Base-by-base conservation (phyloP, 2,329 filamentous ascomycete species). In the Bipolaris cookei region DNA sequence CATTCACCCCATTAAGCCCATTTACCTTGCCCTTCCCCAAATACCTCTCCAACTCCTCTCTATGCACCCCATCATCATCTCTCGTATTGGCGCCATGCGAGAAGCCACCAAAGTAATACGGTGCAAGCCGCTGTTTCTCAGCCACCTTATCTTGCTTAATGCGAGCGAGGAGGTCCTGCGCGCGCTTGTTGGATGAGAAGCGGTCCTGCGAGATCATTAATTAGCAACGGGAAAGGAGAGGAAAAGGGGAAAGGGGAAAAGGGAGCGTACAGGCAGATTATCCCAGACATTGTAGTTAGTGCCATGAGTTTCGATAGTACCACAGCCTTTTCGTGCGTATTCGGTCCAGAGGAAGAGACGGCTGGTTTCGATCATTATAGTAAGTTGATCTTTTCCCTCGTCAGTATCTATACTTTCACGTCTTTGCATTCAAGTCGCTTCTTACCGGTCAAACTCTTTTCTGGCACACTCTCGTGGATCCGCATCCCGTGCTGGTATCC, bases 401-500 rank as follows among this genome's bases (percentile, higher is more conserved):
- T 28, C 4, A 28, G 25, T 1, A 28, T 28, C 25, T 4, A 2
- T 4, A 21, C 2, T 21, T 21, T 21, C 21, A 21, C 21, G 2
- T 21, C 4, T 4, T 21, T 18, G 21, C 6, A 10, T 10, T 39
- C 14, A 6, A 39, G 16, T 30, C 18, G 1, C 21, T 21, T 20
- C 5, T 46, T 18, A 70, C 70, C 67, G 43, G 77, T 76, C 5
- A 82, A 61, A 8, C 81, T 80, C 62, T 72, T 78, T 51, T 80
- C 72, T 2, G 79, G 78, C 35, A 76, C 70, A 43, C 76, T 78
- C 53, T 77, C 75, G 47, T 81, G 79, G 3, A 78, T 72, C 47
- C 74, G 72, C 75, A 79, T 79, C 56, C 80, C 79, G 57, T 76
- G 72, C 44, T 80, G 77, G 61, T 81, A 81, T 4, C 74, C 78